Conservation (phyloP, 306 rosid species). For the Cicer bijugum region DNA sequence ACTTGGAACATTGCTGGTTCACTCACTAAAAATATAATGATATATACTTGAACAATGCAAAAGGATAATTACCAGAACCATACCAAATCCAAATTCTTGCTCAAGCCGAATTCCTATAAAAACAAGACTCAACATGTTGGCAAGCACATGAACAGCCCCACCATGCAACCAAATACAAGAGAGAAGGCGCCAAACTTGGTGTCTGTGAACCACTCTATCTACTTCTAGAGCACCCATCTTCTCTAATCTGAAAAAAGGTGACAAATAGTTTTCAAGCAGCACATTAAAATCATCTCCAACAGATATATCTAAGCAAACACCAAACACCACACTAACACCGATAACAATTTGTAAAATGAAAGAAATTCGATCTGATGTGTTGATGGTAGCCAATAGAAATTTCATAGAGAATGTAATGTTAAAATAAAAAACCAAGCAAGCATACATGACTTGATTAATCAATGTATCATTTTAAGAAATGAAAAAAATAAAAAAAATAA, state of each 20-base stretch:
- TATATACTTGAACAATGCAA: constrained; percentile 35
- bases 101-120: constrained; percentile 84
- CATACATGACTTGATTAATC: constrained; percentile 14
- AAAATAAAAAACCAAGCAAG: not conserved
- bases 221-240: constrained; percentile 83
- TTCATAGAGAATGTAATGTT: no score
- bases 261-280: constrained; percentile 15
- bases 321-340: no score
- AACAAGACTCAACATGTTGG: constrained; percentile 83
- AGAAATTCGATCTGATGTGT: no score
- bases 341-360: no score
- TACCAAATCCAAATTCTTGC: constrained; percentile 94
- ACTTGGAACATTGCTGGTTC: constrained; percentile 22
- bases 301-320: not conserved
- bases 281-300: constrained; percentile 21
- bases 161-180: constrained; percentile 87
- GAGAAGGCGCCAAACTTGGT: constrained; percentile 77
- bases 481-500: not conserved
- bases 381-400: no score
- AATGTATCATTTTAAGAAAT: not conserved
- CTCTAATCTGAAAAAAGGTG: constrained; percentile 52
- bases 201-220: constrained; percentile 57
- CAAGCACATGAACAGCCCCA: constrained; percentile 78
- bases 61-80: constrained; percentile 50
- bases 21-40: not conserved